A percentile compares a stretch with the other conserved stretches of the same genome.
Evolutionary conservation across 23 red algal species (phyloP).

Genomic region (Gracilaria caudata): DNA sequence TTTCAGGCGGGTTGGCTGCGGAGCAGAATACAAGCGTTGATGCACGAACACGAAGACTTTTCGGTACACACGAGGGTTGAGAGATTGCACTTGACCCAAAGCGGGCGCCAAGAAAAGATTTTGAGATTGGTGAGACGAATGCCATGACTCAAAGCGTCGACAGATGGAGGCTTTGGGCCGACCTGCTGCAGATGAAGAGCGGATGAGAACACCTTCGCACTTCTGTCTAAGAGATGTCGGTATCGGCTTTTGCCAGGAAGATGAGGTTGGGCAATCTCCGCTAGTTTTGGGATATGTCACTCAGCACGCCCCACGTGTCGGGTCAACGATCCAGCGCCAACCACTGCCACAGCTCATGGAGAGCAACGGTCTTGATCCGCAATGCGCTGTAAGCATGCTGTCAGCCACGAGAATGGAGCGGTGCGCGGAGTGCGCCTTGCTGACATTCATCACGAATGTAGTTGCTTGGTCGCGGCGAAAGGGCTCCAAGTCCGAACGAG

Average conservation of each 20-base stretch:
- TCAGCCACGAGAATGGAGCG: background rate
- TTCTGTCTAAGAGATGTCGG: too few relatives aligned
- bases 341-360: background rate
- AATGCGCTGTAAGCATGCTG: background rate
- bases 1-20: slow-evolving; percentile 16
- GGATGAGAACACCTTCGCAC: too few relatives aligned
- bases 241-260: too few relatives aligned
- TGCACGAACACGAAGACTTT: background rate
- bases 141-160: background rate
- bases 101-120: background rate
- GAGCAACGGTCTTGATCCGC: background rate
- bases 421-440: background rate
- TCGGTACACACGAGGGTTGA: background rate
- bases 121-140: background rate
- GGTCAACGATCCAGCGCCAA: background rate
- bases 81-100: background rate
- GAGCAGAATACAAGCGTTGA: background rate
- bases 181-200: too few relatives aligned
- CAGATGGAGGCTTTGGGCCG: background rate
- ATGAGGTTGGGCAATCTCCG: slow-evolving; percentile 2
- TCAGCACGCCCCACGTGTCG: background rate
- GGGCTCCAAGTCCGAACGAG: too few relatives aligned
- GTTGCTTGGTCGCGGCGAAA: background rate
- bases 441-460: background rate
- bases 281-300: background rate